phyloP scores from a whole-genome alignment of 23 red algal species.

The Pyropia yezoensis region DNA sequence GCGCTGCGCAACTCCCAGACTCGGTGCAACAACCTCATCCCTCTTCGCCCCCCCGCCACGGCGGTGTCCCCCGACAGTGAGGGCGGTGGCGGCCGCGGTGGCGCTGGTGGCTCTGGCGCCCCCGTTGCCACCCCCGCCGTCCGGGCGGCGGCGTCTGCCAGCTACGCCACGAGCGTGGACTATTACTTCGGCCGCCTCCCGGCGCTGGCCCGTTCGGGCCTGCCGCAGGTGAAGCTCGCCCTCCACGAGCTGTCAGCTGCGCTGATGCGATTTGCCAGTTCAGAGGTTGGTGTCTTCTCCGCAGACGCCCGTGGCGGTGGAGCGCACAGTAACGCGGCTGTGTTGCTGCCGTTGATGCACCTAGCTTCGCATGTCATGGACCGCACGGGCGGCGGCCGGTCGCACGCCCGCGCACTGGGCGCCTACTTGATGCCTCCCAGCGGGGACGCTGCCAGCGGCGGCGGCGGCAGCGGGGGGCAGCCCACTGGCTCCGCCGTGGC shows the following conservation, averaged over 20 bases:
- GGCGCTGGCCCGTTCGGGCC: slow-evolving; percentile 24
- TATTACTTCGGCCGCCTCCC: slow-evolving; percentile 35
- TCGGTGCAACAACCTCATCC: slow-evolving; percentile 61
- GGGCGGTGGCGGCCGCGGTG: no score
- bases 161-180: slow-evolving; percentile 31
- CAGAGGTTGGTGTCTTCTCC: slow-evolving; percentile 24
- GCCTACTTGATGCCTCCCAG: slow-evolving; percentile 1
- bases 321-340: slow-evolving; percentile 33
- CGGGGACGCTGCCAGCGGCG: slow-evolving; percentile 3
- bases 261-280: slow-evolving; percentile 41
- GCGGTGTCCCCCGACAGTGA: not conserved
- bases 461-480: not conserved
- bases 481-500: no score
- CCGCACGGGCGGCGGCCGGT: no score
- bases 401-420: no score
- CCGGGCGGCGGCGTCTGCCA: slow-evolving; percentile 16
- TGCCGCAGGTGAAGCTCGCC: slow-evolving; percentile 37
- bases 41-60: slow-evolving; percentile 30
- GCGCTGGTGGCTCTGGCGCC: not conserved
- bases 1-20: slow-evolving; percentile 59
- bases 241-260: slow-evolving; percentile 27
- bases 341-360: slow-evolving; percentile 36
- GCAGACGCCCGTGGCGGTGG: slow-evolving; percentile 36
- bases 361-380: slow-evolving; percentile 39
- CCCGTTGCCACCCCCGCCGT: not conserved